Evolutionary conservation across 2,329 filamentous ascomycete genomes (phyloP).

Genomic region (Fusarium dlaminii): DNA sequence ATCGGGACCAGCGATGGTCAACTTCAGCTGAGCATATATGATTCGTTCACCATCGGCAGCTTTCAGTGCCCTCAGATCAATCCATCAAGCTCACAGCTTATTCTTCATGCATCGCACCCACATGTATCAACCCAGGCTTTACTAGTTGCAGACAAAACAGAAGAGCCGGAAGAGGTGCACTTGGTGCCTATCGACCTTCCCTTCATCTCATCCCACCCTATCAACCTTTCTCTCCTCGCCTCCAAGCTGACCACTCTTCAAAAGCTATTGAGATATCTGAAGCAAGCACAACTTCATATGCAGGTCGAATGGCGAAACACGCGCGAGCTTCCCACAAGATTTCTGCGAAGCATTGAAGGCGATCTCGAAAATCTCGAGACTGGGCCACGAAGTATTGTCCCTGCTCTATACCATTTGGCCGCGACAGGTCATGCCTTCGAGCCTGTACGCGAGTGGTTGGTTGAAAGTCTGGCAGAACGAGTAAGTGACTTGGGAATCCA

Average conservation of each 20-base stretch:
- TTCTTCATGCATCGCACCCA: slow-evolving; percentile 76
- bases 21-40: slow-evolving; percentile 83
- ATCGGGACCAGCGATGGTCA: slow-evolving; percentile 76
- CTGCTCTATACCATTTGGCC: slow-evolving; percentile 84
- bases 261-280: slow-evolving; percentile 85
- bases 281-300: slow-evolving; percentile 82
- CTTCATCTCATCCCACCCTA: slow-evolving; percentile 80
- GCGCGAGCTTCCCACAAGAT: slow-evolving; percentile 80
- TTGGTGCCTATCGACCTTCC: slow-evolving; percentile 84
- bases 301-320: slow-evolving; percentile 84
- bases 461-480: slow-evolving; percentile 82
- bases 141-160: slow-evolving; percentile 59
- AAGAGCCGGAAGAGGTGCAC: slow-evolving; percentile 50
- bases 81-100: slow-evolving; percentile 48
- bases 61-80: slow-evolving; percentile 61
- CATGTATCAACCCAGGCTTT: slow-evolving; percentile 80
- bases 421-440: slow-evolving; percentile 83
- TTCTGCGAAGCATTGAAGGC: slow-evolving; percentile 79
- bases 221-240: slow-evolving; percentile 84
- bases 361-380: slow-evolving; percentile 71
- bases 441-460: slow-evolving; percentile 85
- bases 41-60: slow-evolving; percentile 81
- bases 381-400: slow-evolving; percentile 70
- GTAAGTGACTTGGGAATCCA: slow-evolving; percentile 56
- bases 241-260: slow-evolving; percentile 89